Evolutionary conservation across 768 basidiomycete genomes (phyloP).

Genomic region (Suillus clintonianus): DNA sequence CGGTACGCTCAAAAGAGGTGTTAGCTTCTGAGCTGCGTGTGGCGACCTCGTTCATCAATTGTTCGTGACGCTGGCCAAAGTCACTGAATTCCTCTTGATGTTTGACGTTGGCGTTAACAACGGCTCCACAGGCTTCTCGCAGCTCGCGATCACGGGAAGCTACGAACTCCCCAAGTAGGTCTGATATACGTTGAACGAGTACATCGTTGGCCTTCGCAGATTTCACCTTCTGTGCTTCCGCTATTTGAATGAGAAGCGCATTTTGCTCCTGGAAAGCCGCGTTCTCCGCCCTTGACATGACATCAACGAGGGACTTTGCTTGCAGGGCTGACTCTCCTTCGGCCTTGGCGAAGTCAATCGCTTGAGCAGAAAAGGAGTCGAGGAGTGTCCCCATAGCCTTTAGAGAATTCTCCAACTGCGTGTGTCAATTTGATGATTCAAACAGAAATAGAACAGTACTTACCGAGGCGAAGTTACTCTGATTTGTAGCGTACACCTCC

Average conservation of each 20-base stretch:
- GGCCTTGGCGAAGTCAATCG: conserved; percentile 53
- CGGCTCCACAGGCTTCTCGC: conserved; percentile 52
- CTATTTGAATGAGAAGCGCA: conserved; percentile 53
- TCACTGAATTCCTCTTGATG: conserved; percentile 51
- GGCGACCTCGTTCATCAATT: conserved; percentile 43
- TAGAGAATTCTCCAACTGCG: conserved; percentile 57
- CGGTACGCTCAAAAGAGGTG: conserved; percentile 44
- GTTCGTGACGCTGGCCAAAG: conserved; percentile 51
- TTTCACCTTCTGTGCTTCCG: conserved; percentile 67
- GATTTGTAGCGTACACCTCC: conserved; percentile 45
- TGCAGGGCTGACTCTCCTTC: conserved; percentile 55
- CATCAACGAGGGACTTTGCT: conserved; percentile 49
- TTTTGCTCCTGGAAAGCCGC: conserved; percentile 72
- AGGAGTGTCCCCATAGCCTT: conserved; percentile 59
- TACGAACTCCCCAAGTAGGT: conserved; percentile 70
- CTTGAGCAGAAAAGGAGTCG: conserved; percentile 60
- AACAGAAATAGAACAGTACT: conserved; percentile 12
- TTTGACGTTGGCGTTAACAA: conserved; percentile 57
- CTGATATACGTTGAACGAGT: conserved; percentile 73
- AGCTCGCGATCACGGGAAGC: conserved; percentile 67
- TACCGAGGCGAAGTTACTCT: conserved; percentile 48
- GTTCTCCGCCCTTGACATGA: conserved; percentile 54
- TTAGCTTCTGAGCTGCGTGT: conserved; percentile 44
- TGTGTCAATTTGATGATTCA: background rate
- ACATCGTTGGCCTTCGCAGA: conserved; percentile 71